These are phyloP conservation scores for Adansonia grandidieri DNA, from an alignment of 441 rosid species.

Conservation along the genomic window DNA sequence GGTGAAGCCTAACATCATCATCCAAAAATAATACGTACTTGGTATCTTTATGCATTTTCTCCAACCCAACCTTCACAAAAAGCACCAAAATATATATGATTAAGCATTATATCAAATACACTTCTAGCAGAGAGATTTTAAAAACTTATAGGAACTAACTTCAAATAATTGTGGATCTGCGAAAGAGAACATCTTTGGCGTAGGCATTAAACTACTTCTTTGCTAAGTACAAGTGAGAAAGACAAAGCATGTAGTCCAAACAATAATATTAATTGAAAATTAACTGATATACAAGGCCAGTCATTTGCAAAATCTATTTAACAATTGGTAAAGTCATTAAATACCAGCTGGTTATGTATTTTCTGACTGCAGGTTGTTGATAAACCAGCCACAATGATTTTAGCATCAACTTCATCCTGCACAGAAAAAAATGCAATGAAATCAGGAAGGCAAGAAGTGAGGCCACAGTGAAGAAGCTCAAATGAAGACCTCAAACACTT, in stretches of 20 bases:
- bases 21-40: slow-evolving; percentile 93
- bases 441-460: slow-evolving; percentile 28
- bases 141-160: slow-evolving; percentile 21
- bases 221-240: background rate
- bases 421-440: slow-evolving; percentile 24
- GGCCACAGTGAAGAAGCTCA: slow-evolving; percentile 18
- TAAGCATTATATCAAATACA: slow-evolving; percentile 23
- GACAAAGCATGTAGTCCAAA: too few relatives aligned
- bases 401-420: slow-evolving; percentile 83
- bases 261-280: too few relatives aligned
- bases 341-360: slow-evolving; percentile 97
- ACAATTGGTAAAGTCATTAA: slow-evolving; percentile 35
- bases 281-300: too few relatives aligned
- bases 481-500: slow-evolving; percentile 21
- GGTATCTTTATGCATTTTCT: slow-evolving; percentile 86
- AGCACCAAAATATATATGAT: slow-evolving; percentile 23
- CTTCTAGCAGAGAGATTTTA: slow-evolving; percentile 27
- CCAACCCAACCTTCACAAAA: slow-evolving; percentile 80
- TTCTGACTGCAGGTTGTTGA: slow-evolving; percentile 98
- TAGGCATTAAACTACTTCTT: background rate
- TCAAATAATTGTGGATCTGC: background rate
- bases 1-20: slow-evolving; percentile 97
- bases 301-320: background rate
- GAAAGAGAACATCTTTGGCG: background rate
- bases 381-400: slow-evolving; percentile 82